Conservation (phyloP, 495 filamentous ascomycete species). For the Cudoniella acicularis region DNA sequence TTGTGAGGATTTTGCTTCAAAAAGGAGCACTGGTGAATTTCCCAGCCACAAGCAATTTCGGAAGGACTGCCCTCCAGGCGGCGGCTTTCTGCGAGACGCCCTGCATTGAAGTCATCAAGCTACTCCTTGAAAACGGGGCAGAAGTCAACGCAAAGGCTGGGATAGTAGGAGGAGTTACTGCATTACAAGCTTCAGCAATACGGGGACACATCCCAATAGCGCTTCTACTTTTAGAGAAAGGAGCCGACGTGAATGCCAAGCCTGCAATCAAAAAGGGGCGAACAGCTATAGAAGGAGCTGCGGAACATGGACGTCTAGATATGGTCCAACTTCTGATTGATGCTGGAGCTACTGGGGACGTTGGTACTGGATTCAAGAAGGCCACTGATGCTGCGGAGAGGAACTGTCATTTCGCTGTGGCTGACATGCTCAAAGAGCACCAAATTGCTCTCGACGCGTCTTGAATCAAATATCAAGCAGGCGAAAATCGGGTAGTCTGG, state of each 20-base stretch:
- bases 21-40: too few relatives aligned
- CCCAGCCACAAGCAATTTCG: too few relatives aligned
- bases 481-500: too few relatives aligned
- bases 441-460: too few relatives aligned
- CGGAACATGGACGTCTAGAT: constrained; percentile 34
- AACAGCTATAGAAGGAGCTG: constrained; percentile 40
- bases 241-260: constrained; percentile 29
- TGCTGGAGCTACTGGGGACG: constrained; percentile 15
- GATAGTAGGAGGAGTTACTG: constrained; percentile 18
- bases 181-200: constrained; percentile 17
- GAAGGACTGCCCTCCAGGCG: constrained; percentile 10
- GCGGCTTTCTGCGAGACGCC: constrained; percentile 18
- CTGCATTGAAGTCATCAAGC: constrained; percentile 20
- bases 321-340: constrained; percentile 39
- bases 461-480: too few relatives aligned
- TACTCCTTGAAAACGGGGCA: constrained; percentile 28
- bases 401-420: constrained; percentile 9
- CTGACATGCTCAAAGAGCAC: constrained; percentile 14
- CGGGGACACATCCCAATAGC: constrained; percentile 21
- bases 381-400: constrained; percentile 3
- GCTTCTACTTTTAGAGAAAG: constrained; percentile 28
- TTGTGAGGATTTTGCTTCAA: too few relatives aligned
- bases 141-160: constrained; percentile 28
- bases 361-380: constrained; percentile 9
- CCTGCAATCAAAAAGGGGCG: constrained; percentile 27